Evolutionary conservation across 345 rosid genomes (phyloP).

Genomic region (Salix suchowensis): DNA sequence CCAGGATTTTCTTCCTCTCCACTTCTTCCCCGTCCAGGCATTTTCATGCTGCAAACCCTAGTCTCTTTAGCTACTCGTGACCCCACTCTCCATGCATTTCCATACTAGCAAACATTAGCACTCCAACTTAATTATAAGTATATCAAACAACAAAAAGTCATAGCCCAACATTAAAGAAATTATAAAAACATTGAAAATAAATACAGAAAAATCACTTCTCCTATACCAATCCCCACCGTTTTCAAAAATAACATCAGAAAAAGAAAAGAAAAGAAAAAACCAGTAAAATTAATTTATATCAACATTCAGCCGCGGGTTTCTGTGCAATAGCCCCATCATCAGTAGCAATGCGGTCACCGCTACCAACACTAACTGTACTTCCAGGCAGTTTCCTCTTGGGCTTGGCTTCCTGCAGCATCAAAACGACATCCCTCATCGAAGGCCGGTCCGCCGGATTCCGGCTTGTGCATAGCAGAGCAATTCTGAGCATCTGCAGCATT

Average conservation of each 20-base stretch:
- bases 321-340: conserved; percentile 24
- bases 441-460: conserved; percentile 86
- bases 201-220: conserved; percentile 24
- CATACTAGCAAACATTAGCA: background rate
- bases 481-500: conserved; percentile 81
- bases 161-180: background rate
- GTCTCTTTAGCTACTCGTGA: background rate
- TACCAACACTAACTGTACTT: conserved; percentile 13
- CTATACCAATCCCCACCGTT: conserved; percentile 56
- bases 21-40: background rate
- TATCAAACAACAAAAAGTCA: background rate
- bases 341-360: conserved; percentile 16
- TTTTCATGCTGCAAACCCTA: background rate
- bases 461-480: conserved; percentile 79
- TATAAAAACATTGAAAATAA: conserved; percentile 13
- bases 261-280: background rate
- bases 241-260: conserved; percentile 3
- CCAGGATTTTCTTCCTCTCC: too few species aligned
- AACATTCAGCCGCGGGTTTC: conserved; percentile 47
- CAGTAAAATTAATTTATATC: conserved; percentile 37
- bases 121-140: background rate
- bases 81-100: background rate
- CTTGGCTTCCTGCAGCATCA: conserved; percentile 88
- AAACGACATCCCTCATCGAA: conserved; percentile 89
- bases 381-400: conserved; percentile 71